Evolutionary conservation across 2,329 filamentous ascomycete species (phyloP), one percentile per base, ranked within the genome.

Genomic region (Fusarium palustre): DNA sequence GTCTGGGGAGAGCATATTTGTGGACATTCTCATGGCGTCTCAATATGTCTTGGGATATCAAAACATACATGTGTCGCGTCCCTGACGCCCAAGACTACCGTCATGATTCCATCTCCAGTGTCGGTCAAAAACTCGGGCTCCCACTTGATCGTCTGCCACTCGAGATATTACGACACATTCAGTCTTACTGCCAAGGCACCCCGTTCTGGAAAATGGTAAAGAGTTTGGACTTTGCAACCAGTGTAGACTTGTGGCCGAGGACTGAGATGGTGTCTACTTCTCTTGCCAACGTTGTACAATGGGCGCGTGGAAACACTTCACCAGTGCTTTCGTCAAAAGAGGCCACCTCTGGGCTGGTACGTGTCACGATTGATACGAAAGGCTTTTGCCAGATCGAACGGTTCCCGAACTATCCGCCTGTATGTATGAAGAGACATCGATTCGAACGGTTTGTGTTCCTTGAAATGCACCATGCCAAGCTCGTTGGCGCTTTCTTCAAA

Each of bases 51-150:
- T 15, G 2, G 8, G 8, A 11, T 2, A 42, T 9, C 4, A 1
- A 1, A 9, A 2, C 1, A 7, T 16, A 25, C 10, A 2, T 38
- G n/a, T 1, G 5, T 8, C 7, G 1, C 9, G 25, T 42, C 6
- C 41, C 16, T 28, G 24, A 28, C 10, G 16, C 16, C 3, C 24
- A 18, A 28, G 6, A 43, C 24, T 43, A 12, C 16, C 16, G 24
- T 12, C 24, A n/a, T 11, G 41, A 43, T 43, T 18, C 41, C 16
- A 43, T 43, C 5, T n/a, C 16, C 16, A 12, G 10, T 4, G 16
- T 13, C 24, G 41, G 41, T 18, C 16, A 28, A n/a, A 28, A 8
- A 18, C 6, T n/a, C 16, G 41, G 24, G 10, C 41, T 43, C 16
- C 16, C 24, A 2, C 24, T 43, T n/a, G 24, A 18, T 28, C 9